phyloP scores from a whole-genome alignment of 345 rosid genomes.

The Populus deltoides region DNA sequence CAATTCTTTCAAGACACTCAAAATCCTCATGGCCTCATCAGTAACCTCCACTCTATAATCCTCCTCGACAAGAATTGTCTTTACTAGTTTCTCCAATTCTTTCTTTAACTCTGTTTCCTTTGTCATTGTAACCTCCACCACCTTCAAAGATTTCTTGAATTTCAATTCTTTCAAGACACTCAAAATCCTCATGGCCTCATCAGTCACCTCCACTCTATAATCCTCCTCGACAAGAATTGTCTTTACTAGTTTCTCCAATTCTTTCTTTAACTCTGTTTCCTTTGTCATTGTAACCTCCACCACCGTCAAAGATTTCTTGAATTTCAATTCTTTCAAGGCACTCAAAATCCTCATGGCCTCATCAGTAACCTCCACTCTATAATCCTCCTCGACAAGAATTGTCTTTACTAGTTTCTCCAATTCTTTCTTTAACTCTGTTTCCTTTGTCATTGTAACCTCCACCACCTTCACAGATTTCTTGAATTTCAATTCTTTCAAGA shows the following conservation, averaged over 20 bases:
- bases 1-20: too few relatives aligned
- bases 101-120: too few relatives aligned
- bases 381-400: neutral
- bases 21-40: too few relatives aligned
- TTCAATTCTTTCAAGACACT: conserved; percentile 24
- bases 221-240: conserved; percentile 39
- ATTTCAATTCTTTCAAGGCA: neutral
- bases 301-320: too few relatives aligned
- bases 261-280: conserved; percentile 38
- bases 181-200: conserved; percentile 39
- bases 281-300: neutral
- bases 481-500: conserved; percentile 25
- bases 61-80: too few relatives aligned
- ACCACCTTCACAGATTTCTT: conserved; percentile 19
- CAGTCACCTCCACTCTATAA: conserved; percentile 22
- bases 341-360: too few relatives aligned
- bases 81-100: too few relatives aligned
- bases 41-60: too few relatives aligned
- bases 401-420: conserved; percentile 11
- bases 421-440: too few relatives aligned
- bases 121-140: conserved; percentile 28
- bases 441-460: neutral
- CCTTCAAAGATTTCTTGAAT: conserved; percentile 20
- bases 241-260: conserved; percentile 34
- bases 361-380: too few relatives aligned